Percentiles rank a stretch among this genome's conserved stretches.
These are phyloP conservation scores for Aspergillus piperis DNA, from an alignment of 2,329 filamentous ascomycete genomes.

Conservation along the genomic window DNA sequence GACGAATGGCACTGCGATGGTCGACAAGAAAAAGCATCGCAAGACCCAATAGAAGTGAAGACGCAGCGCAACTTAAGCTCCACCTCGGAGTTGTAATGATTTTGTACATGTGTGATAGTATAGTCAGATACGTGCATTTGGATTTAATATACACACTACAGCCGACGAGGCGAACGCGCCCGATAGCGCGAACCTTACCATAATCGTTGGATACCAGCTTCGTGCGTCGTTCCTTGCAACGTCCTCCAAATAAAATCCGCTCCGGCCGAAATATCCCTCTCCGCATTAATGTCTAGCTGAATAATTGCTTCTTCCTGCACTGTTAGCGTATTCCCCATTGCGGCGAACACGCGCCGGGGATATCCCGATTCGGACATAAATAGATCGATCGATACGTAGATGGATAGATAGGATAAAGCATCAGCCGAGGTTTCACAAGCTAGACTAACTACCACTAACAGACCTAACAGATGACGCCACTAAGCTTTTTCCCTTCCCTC, in stretches of 20 bases:
- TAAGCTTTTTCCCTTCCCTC: not conserved
- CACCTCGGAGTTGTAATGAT: not conserved
- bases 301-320: not conserved
- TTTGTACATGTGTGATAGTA: slow-evolving; percentile 16
- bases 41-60: not conserved
- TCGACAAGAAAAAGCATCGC: not conserved
- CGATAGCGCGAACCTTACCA: not conserved
- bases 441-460: too few relatives aligned
- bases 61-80: not conserved
- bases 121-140: slow-evolving; percentile 12
- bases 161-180: not conserved
- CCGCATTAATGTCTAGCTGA: not conserved
- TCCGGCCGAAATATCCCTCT: not conserved
- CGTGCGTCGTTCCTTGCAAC: not conserved
- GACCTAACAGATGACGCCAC: not conserved
- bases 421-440: not conserved
- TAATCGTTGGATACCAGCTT: not conserved
- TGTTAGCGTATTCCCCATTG: not conserved
- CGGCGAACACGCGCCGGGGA: too few relatives aligned
- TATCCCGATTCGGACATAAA: too few relatives aligned
- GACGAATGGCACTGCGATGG: not conserved
- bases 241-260: not conserved
- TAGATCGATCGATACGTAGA: not conserved
- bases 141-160: not conserved
- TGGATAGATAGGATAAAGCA: not conserved